Percentiles rank a stretch among this genome's conserved stretches.
These are phyloP conservation scores for Thelonectria olida DNA, from an alignment of 2,329 filamentous ascomycete species.

Conservation along the genomic window DNA sequence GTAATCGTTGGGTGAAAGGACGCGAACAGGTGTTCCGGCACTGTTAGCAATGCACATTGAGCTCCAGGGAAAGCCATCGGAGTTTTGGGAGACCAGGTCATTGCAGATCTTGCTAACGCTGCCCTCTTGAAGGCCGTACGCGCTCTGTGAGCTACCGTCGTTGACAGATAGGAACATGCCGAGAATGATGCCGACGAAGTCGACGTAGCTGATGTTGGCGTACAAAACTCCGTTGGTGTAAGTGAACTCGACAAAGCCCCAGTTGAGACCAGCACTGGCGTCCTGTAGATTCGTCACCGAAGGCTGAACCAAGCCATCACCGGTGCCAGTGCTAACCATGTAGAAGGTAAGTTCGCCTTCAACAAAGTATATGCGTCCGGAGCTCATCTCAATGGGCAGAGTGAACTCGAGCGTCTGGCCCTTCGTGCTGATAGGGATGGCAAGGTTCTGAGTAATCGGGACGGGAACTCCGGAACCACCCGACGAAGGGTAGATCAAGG, in stretches of 20 bases:
- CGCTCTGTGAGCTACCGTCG: slow-evolving; percentile 48
- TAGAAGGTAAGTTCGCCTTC: slow-evolving; percentile 54
- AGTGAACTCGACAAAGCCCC: slow-evolving; percentile 62
- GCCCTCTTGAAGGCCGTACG: slow-evolving; percentile 49
- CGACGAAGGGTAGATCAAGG: slow-evolving; percentile 53
- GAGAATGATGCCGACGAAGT: slow-evolving; percentile 61
- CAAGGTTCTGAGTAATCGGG: slow-evolving; percentile 49
- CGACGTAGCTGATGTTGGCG: slow-evolving; percentile 58
- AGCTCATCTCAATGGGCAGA: slow-evolving; percentile 51
- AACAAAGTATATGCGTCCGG: slow-evolving; percentile 57
- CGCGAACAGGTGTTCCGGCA: slow-evolving; percentile 51
- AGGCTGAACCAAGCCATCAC: slow-evolving; percentile 57
- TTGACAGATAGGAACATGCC: slow-evolving; percentile 55
- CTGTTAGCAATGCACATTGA: slow-evolving; percentile 52
- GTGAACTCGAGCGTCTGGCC: slow-evolving; percentile 50
- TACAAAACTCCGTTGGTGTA: slow-evolving; percentile 52
- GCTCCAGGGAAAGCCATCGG: slow-evolving; percentile 55
- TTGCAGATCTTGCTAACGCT: slow-evolving; percentile 53
- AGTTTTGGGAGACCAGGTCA: slow-evolving; percentile 47
- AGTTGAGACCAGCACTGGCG: slow-evolving; percentile 54
- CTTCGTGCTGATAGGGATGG: slow-evolving; percentile 51
- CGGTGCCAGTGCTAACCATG: slow-evolving; percentile 45
- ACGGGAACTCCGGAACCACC: slow-evolving; percentile 47
- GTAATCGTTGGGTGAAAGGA: slow-evolving; percentile 56
- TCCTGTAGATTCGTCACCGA: slow-evolving; percentile 55